Percentiles rank a stretch among this genome's conserved stretches.
phyloP scores from a whole-genome alignment of 148 eudicot genomes.

The Rhododendron molle region DNA sequence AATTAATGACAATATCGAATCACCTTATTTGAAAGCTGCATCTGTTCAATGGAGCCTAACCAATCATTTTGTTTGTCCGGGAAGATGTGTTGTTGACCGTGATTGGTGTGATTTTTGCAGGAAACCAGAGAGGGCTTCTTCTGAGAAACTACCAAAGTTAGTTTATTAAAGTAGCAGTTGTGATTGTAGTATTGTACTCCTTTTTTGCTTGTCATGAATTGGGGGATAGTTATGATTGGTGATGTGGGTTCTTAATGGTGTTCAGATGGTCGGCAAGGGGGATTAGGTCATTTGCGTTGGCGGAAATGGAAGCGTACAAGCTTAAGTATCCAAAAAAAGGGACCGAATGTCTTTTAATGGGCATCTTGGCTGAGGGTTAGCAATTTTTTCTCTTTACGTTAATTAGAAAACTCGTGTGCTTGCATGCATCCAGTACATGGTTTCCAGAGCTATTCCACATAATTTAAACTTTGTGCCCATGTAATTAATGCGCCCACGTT shows the following conservation, averaged over 20 bases:
- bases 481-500: background rate
- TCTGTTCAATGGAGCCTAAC: background rate
- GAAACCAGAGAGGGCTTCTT: slow-evolving; percentile 44
- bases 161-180: slow-evolving; percentile 16
- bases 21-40: background rate
- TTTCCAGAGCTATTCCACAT: background rate
- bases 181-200: background rate
- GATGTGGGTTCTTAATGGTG: slow-evolving; percentile 7
- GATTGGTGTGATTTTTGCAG: slow-evolving; percentile 38
- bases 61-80: background rate
- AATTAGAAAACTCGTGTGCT: background rate
- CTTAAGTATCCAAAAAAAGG: slow-evolving; percentile 78
- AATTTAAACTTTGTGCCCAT: background rate
- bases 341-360: slow-evolving; percentile 82
- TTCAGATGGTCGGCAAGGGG: slow-evolving; percentile 90
- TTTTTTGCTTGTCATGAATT: background rate
- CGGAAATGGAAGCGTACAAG: slow-evolving; percentile 78
- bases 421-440: background rate
- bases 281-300: slow-evolving; percentile 72
- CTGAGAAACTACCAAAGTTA: slow-evolving; percentile 60
- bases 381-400: slow-evolving; percentile 6
- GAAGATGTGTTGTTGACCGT: background rate
- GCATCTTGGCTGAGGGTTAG: slow-evolving; percentile 90
- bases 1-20: background rate
- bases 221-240: slow-evolving; percentile 10